Base-by-base conservation (phyloP, 768 basidiomycete species). In the Phaeotremella fagi region DNA sequence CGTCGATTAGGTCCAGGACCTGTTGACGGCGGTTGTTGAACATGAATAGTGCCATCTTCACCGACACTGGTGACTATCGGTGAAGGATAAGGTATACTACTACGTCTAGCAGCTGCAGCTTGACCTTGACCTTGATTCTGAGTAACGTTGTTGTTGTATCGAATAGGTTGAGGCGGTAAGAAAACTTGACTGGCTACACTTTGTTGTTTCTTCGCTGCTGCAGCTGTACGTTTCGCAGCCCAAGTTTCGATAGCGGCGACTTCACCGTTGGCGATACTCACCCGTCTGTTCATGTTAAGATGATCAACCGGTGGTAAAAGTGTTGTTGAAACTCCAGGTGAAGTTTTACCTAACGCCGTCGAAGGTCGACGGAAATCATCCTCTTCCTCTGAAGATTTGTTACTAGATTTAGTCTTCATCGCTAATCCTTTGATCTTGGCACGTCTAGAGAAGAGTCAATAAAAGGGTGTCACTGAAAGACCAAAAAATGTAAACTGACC, bases 11-110 rank as follows among this genome's bases (percentile, higher is more conserved):
- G 52, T 18, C 15, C 36, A 3, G 50, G 47, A 36, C n/a, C n/a
- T n/a, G n/a, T n/a, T n/a, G n/a, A n/a, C n/a, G 28, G 27, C 18
- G 20, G 22, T 29, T 1, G 18, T 44, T 24, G 43, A 38, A 24
- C 3, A 41, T 18, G 27, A 7, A 22, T n/a, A 28, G 18, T 16
- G 12, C 35, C 20, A 24, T 35, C 35, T 18, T 24, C 22, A 23
- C 14, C 44, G 26, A 7, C 48, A 38, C 22, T 45, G 15, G 44
- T 29, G n/a, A 42, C 37, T 6, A 58, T 38, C 14, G 69, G 72
- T 15, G 67, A 52, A 26, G 72, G 72, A 44, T 74, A 74, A 22
- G 72, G 72, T 18, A 69, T 68, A 54, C 70, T 72, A 2, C 59
- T 55, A 31, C 71, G 53, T 38, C 72, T 45, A 1, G 64, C 70